Conservation (phyloP, 148 eudicot genomes). For the Rhododendron mucronatum region DNA sequence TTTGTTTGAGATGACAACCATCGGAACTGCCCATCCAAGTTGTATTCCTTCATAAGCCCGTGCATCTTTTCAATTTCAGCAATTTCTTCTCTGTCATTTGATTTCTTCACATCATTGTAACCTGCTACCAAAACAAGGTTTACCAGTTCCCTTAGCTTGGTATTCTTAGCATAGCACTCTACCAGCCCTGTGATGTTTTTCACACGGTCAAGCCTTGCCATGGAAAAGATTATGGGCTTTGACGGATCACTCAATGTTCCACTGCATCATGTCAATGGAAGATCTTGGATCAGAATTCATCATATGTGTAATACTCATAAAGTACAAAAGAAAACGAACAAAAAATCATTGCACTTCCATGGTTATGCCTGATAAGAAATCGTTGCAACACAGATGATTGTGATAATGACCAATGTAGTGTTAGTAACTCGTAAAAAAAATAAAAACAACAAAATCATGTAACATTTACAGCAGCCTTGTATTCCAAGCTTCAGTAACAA, state of each 20-base stretch:
- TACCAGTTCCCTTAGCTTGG: constrained; percentile 57
- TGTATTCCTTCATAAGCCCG: constrained; percentile 58
- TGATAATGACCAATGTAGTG: neutral
- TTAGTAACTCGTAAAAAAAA: neutral
- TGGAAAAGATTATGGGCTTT: constrained; percentile 88
- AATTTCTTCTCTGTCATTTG: constrained; percentile 88
- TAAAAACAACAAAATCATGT: neutral
- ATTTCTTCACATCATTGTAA: constrained; percentile 75
- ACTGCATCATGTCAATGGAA: constrained; percentile 39
- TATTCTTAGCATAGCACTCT: constrained; percentile 77
- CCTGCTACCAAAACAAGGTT: constrained; percentile 88
- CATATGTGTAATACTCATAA: neutral
- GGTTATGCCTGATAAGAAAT: neutral
- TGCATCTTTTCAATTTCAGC: constrained; percentile 95
- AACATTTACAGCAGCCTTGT: neutral
- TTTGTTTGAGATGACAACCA: constrained; percentile 90
- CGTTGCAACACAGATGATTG: neutral
- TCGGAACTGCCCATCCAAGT: constrained; percentile 68
- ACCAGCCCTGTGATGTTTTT: constrained; percentile 92
- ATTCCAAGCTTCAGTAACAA: neutral
- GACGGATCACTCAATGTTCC: constrained; percentile 69
- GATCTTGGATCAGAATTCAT: constrained; percentile 4
- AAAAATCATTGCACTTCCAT: neutral
- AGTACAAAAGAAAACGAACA: neutral
- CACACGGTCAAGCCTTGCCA: constrained; percentile 96